These are phyloP conservation scores for Arabidopsis lyrata DNA, from an alignment of 441 rosid genomes.

Conservation along the genomic window DNA sequence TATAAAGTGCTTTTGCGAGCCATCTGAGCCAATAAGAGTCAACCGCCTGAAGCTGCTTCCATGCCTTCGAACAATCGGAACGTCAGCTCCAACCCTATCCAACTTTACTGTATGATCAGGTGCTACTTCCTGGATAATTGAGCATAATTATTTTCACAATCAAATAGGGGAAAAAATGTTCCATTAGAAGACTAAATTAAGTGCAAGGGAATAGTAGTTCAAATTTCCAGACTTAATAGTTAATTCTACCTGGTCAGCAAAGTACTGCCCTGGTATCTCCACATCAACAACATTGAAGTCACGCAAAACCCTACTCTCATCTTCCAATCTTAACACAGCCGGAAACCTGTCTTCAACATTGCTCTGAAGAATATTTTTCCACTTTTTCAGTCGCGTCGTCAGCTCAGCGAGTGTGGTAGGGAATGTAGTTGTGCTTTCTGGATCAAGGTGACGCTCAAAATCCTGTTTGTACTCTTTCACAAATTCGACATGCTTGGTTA, in stretches of 20 bases:
- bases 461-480: constrained; percentile 98
- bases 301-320: constrained; percentile 92
- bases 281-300: constrained; percentile 99
- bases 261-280: constrained; percentile 99
- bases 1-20: constrained; percentile 95
- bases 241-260: constrained; percentile 81
- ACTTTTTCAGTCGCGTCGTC: constrained; percentile 88
- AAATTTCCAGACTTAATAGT: constrained; percentile 23
- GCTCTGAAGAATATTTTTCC: constrained; percentile 98
- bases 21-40: constrained; percentile 97
- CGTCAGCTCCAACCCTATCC: constrained; percentile 95
- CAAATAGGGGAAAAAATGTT: neutral
- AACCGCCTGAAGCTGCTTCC: constrained; percentile 99
- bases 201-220: constrained; percentile 44
- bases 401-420: constrained; percentile 90
- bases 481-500: constrained; percentile 97
- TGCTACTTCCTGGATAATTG: constrained; percentile 80
- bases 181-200: neutral
- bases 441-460: constrained; percentile 97
- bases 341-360: constrained; percentile 99
- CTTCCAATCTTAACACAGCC: constrained; percentile 95
- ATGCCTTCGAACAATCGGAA: constrained; percentile 98
- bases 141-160: constrained; percentile 34
- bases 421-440: constrained; percentile 91
- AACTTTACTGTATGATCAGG: constrained; percentile 98